Conservation (phyloP, 441 rosid genomes). For the Mallotus repandus region DNA sequence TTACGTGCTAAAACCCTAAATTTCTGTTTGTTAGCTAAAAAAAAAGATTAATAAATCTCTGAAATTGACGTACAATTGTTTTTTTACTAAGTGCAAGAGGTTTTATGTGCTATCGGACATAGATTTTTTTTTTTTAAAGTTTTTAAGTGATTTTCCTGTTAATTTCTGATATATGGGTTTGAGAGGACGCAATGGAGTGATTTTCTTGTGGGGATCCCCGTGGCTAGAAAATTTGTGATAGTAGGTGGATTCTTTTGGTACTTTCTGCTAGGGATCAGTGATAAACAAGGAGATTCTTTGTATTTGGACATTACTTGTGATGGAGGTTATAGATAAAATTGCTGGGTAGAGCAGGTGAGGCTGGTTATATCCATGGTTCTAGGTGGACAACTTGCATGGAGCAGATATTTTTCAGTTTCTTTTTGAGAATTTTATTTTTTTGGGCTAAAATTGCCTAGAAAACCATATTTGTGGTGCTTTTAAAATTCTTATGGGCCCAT, state of each 20-base stretch:
- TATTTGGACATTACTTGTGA: neutral
- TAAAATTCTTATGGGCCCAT: neutral
- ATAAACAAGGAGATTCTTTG: neutral
- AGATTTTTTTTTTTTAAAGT: too few species aligned
- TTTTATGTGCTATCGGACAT: too few species aligned
- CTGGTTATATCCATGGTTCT: neutral
- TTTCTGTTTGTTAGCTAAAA: conserved; percentile 15
- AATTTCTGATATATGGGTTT: too few species aligned
- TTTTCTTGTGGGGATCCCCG: neutral
- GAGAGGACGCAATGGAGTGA: too few species aligned
- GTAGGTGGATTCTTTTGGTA: neutral
- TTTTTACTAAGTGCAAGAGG: too few species aligned
- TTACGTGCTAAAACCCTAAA: neutral
- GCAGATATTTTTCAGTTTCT: neutral
- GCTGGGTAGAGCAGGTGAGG: neutral
- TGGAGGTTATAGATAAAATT: neutral
- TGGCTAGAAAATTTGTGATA: neutral
- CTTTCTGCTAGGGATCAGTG: neutral
- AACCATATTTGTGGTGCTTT: neutral
- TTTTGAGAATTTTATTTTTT: neutral
- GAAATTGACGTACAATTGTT: neutral
- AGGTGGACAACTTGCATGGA: neutral
- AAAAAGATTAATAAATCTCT: conserved; percentile 4
- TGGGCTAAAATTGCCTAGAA: neutral
- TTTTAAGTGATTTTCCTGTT: too few species aligned